phyloP scores from a whole-genome alignment of 2,329 filamentous ascomycete species.

The Falciphora oryzae region DNA sequence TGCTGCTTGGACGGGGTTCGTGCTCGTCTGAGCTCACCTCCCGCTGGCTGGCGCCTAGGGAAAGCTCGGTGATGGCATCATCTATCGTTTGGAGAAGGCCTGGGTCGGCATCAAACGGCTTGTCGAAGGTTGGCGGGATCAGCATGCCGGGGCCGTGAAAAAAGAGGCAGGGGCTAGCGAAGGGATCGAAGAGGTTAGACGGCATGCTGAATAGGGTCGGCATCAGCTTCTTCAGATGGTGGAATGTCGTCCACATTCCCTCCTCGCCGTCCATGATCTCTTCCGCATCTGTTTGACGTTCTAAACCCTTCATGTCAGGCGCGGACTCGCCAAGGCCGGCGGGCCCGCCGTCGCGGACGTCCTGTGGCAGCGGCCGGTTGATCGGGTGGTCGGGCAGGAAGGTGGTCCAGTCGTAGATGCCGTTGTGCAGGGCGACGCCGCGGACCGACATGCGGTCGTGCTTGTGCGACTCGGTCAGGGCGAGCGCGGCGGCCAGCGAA shows the following conservation, averaged over 20 bases:
- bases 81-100: too few relatives aligned
- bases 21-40: neutral
- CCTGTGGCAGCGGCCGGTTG: conserved; percentile 24
- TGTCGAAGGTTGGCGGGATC: conserved; percentile 38
- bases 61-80: conserved; percentile 13
- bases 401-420: conserved; percentile 60
- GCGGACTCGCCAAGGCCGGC: neutral
- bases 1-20: neutral
- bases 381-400: conserved; percentile 49
- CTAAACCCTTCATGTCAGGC: too few relatives aligned
- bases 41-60: conserved; percentile 6
- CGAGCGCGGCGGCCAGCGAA: conserved; percentile 48
- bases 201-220: conserved; percentile 42
- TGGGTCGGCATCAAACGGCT: neutral
- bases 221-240: conserved; percentile 28
- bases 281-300: too few relatives aligned
- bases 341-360: neutral
- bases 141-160: conserved; percentile 48
- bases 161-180: conserved; percentile 52
- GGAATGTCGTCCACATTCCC: conserved; percentile 28
- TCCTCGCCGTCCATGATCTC: conserved; percentile 20
- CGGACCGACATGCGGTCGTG: conserved; percentile 40
- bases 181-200: conserved; percentile 50
- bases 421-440: conserved; percentile 51
- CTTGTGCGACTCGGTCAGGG: conserved; percentile 47